Base-by-base conservation (phyloP, 2,329 filamentous ascomycete genomes). In the Coniochaeta sp. region DNA sequence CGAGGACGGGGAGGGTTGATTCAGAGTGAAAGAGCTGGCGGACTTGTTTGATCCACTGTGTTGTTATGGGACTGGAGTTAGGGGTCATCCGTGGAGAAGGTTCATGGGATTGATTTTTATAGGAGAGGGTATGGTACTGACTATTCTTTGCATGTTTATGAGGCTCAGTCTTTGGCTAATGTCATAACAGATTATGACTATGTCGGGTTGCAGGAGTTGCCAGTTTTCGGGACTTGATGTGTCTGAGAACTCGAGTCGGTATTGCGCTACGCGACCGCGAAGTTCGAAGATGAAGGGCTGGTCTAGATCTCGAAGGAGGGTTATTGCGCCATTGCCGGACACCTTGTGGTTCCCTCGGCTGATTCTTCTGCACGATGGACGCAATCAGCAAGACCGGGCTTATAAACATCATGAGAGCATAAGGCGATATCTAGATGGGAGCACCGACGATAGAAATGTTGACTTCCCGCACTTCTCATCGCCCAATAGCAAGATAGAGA, bases 241-340 rank as follows among this genome's bases (percentile, higher is more conserved):
- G 67, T 87, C 85, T 64, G 79, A 81, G 66, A 87, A 85, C 67
- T 85, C 81, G 63, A 87, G 76, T 28, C 81, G 77, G 67, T 81
- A 84, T 9, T 73, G 70, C 14, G 74, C 68, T 54, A 74, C 79
- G 64, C 75, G 73, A 44, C 77, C 76, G 59, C 73, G 74, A 60
- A 85, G 73, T 60, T 85, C 79, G 66, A 87, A 85, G 43, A 82
- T 71, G 66, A 82, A 87, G 0, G 85, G 85, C 71, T 87, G 85
- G 66, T 87, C 79, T 60, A 78, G 75, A 69, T 87, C 83, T 62
- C 77, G 77, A 61, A 87, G 77, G 17, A 83, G 70, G n/a, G 74
- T 73, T 33, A 84, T 76, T 7, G 75, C 73, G 36, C 70, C 75
- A 52, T 68, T 71, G 62, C 64, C 62, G 6, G 58, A 50, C 47